These are phyloP conservation scores for Zygnema cylindricum DNA, from an alignment of 139 green algal species.

Conservation along the genomic window DNA sequence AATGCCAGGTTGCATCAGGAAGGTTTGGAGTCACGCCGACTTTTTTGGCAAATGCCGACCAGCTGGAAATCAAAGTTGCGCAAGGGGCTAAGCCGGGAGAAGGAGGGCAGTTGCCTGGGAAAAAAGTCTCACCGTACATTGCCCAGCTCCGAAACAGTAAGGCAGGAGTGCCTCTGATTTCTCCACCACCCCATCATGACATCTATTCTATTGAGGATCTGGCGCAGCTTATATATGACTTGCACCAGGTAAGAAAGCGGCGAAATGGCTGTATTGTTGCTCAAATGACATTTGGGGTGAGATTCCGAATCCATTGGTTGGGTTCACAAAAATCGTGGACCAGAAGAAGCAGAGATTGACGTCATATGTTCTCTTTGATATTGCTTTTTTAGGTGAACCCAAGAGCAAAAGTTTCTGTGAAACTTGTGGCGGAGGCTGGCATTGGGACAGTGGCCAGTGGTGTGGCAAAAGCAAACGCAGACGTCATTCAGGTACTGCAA, in stretches of 20 bases:
- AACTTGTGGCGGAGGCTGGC: slow-evolving; percentile 97
- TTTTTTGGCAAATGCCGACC: slow-evolving; percentile 96
- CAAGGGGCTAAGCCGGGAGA: slow-evolving; percentile 87
- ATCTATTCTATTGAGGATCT: slow-evolving; percentile 99
- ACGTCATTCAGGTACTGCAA: slow-evolving; percentile 83
- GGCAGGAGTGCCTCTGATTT: slow-evolving; percentile 97
- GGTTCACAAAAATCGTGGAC: no score
- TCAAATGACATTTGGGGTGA: no score
- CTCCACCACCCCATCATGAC: slow-evolving; percentile 97
- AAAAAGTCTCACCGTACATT: slow-evolving; percentile 91
- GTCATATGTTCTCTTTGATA: no score
- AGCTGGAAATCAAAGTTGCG: slow-evolving; percentile 99
- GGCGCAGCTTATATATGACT: slow-evolving; percentile 98
- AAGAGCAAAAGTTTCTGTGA: slow-evolving; percentile 89
- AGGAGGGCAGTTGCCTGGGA: slow-evolving; percentile 92
- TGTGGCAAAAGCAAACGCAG: slow-evolving; percentile 98
- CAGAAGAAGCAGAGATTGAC: no score
- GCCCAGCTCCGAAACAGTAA: slow-evolving; percentile 92
- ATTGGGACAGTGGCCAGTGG: slow-evolving; percentile 96
- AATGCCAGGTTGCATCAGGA: slow-evolving; percentile 80
- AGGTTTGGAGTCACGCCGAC: slow-evolving; percentile 97
- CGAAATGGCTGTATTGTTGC: no score
- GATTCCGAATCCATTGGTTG: no score
- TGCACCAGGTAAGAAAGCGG: slow-evolving; percentile 68
- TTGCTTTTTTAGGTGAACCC: slow-evolving; percentile 72